Evolutionary conservation across 2,329 filamentous ascomycete genomes (phyloP).

Genomic region (Elsinoe necatrix): DNA sequence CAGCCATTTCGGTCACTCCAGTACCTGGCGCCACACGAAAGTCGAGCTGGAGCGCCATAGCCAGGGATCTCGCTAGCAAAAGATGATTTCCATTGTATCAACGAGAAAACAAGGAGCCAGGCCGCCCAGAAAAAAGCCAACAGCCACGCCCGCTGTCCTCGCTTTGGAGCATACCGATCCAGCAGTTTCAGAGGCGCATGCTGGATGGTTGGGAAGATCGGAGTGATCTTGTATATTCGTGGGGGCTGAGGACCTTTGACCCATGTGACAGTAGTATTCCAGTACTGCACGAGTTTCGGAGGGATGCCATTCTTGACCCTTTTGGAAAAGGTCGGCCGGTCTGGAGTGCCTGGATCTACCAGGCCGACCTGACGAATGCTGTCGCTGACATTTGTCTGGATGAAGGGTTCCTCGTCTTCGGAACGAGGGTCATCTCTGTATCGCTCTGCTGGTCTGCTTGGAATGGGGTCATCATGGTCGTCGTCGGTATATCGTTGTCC

Average conservation of each 20-base stretch:
- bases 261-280: constrained; percentile 31
- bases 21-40: constrained; percentile 60
- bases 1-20: constrained; percentile 64
- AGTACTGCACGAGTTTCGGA: constrained; percentile 19
- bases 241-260: constrained; percentile 42
- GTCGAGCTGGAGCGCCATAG: constrained; percentile 56
- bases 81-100: constrained; percentile 59
- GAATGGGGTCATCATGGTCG: constrained; percentile 19
- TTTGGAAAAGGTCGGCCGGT: constrained; percentile 21
- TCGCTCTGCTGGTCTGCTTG: constrained; percentile 18
- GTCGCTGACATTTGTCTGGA: constrained; percentile 25
- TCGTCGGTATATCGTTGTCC: background rate
- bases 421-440: constrained; percentile 26
- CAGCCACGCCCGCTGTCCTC: constrained; percentile 50
- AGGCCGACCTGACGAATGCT: constrained; percentile 17
- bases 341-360: constrained; percentile 17
- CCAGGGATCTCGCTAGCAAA: constrained; percentile 53
- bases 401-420: constrained; percentile 24
- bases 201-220: constrained; percentile 58
- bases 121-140: constrained; percentile 52
- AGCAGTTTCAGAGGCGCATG: constrained; percentile 56
- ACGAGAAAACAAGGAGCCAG: constrained; percentile 62
- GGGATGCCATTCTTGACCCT: constrained; percentile 24
- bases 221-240: constrained; percentile 40
- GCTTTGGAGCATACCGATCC: constrained; percentile 53